Percentiles rank a stretch among this genome's conserved stretches.
phyloP scores from a whole-genome alignment of 2,329 filamentous ascomycete genomes.

The Colletotrichum ledebouriae region DNA sequence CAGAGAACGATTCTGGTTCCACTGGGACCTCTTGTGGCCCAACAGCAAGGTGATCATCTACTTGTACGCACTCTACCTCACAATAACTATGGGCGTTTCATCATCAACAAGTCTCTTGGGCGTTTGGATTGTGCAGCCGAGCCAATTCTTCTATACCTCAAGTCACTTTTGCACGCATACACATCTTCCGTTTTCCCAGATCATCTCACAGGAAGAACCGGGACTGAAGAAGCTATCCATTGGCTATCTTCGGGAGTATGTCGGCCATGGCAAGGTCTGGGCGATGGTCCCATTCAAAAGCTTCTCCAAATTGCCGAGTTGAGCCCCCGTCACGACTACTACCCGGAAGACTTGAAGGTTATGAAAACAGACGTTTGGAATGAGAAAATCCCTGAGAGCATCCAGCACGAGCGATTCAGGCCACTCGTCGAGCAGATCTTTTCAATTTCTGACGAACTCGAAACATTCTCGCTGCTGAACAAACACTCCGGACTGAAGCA shows the following conservation, averaged over 20 bases:
- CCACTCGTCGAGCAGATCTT: constrained; percentile 49
- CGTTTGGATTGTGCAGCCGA: constrained; percentile 70
- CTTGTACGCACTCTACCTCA: constrained; percentile 49
- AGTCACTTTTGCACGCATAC: constrained; percentile 70
- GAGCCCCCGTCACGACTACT: constrained; percentile 51
- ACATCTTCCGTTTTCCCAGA: constrained; percentile 72
- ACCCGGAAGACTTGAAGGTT: constrained; percentile 51
- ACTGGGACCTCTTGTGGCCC: constrained; percentile 51
- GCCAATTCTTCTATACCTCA: constrained; percentile 65
- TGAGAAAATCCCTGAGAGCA: constrained; percentile 46
- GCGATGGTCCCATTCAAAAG: fast-evolving
- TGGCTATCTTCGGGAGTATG: constrained; percentile 63
- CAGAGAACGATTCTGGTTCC: constrained; percentile 68
- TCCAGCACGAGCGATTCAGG: constrained; percentile 56
- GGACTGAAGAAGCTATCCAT: constrained; percentile 70
- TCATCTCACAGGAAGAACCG: constrained; percentile 68
- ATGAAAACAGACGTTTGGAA: constrained; percentile 56
- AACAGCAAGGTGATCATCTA: constrained; percentile 39
- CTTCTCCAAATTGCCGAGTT: constrained; percentile 48
- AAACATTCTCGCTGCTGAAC: constrained; percentile 41
- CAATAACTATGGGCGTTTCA: constrained; percentile 62
- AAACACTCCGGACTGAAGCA: not conserved
- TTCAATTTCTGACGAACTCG: constrained; percentile 49
- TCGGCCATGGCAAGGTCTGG: constrained; percentile 62
- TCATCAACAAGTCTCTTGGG: constrained; percentile 66